phyloP scores from a whole-genome alignment of 2,329 filamentous ascomycete species.

The Diplodia mutila region DNA sequence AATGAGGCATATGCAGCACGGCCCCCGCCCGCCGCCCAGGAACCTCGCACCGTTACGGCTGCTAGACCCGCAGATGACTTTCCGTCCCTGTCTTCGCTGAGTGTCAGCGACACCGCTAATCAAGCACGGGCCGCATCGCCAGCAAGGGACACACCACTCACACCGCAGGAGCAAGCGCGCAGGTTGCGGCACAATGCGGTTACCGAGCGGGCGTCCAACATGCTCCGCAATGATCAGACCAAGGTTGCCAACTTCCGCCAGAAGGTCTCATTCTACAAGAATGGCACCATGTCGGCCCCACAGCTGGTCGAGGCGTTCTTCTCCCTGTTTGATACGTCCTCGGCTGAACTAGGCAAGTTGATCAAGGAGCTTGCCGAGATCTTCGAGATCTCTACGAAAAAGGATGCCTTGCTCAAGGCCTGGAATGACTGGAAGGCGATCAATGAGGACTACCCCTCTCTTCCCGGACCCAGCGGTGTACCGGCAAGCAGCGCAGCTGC shows the following conservation, averaged over 20 bases:
- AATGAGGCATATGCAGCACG: slow-evolving; percentile 50
- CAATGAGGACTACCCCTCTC: slow-evolving; percentile 90
- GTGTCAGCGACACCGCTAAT: slow-evolving; percentile 15
- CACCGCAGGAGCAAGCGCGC: slow-evolving; percentile 79
- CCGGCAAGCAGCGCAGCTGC: slow-evolving; percentile 64
- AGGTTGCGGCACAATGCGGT: slow-evolving; percentile 81
- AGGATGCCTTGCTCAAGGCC: slow-evolving; percentile 73
- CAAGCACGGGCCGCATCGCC: slow-evolving; percentile 29
- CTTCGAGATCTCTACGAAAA: slow-evolving; percentile 80
- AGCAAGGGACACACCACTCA: slow-evolving; percentile 56
- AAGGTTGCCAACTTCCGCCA: slow-evolving; percentile 80
- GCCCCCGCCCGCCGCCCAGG: slow-evolving; percentile 46
- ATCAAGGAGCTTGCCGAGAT: slow-evolving; percentile 91
- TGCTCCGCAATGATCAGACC: slow-evolving; percentile 74
- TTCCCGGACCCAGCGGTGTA: slow-evolving; percentile 67
- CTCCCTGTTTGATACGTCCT: slow-evolving; percentile 79
- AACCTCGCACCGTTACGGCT: slow-evolving; percentile 46
- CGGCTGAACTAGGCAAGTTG: slow-evolving; percentile 81
- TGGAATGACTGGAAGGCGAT: slow-evolving; percentile 97
- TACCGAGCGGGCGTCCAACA: slow-evolving; percentile 78
- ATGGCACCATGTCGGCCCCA: slow-evolving; percentile 68
- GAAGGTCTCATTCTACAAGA: slow-evolving; percentile 78
- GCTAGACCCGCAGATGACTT: slow-evolving; percentile 36
- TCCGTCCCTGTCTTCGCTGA: slow-evolving; percentile 21
- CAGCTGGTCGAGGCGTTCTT: slow-evolving; percentile 88